Evolutionary conservation across 257 asterid genomes (phyloP).

Genomic region (Salvia rosmarinus): DNA sequence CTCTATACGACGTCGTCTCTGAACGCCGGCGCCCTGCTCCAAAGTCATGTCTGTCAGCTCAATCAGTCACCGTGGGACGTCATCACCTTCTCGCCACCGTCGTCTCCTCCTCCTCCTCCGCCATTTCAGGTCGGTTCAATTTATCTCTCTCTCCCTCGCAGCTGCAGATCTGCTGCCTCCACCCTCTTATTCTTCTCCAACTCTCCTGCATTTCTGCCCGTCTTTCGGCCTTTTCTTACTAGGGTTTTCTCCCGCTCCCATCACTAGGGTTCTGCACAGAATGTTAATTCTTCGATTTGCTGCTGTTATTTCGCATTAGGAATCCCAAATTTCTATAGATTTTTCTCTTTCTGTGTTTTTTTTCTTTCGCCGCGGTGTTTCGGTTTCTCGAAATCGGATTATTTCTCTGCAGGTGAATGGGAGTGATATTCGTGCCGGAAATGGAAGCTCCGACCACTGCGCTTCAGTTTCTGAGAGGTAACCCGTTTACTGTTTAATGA

Average conservation of each 20-base stretch:
- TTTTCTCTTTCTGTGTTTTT: slow-evolving; percentile 32
- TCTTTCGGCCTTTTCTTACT: slow-evolving; percentile 35
- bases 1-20: slow-evolving; percentile 39
- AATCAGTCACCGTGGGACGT: slow-evolving; percentile 86
- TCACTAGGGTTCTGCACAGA: slow-evolving; percentile 53
- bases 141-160: not conserved
- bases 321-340: slow-evolving; percentile 28
- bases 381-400: slow-evolving; percentile 36
- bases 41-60: slow-evolving; percentile 51
- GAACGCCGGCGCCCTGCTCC: slow-evolving; percentile 22
- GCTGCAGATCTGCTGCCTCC: slow-evolving; percentile 39
- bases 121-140: slow-evolving; percentile 43
- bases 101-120: slow-evolving; percentile 44
- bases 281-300: slow-evolving; percentile 37
- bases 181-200: not conserved
- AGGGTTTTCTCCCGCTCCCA: slow-evolving; percentile 55
- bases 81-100: slow-evolving; percentile 54
- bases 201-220: slow-evolving; percentile 36
- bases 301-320: slow-evolving; percentile 18
- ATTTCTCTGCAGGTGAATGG: slow-evolving; percentile 47
- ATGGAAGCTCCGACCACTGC: slow-evolving; percentile 46
- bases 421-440: slow-evolving; percentile 24
- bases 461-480: slow-evolving; percentile 50
- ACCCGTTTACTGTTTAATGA: slow-evolving; percentile 28
- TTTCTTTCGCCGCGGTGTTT: slow-evolving; percentile 30